Evolutionary conservation across 441 rosid genomes (phyloP).

Genomic region (Erodium moschatum): DNA sequence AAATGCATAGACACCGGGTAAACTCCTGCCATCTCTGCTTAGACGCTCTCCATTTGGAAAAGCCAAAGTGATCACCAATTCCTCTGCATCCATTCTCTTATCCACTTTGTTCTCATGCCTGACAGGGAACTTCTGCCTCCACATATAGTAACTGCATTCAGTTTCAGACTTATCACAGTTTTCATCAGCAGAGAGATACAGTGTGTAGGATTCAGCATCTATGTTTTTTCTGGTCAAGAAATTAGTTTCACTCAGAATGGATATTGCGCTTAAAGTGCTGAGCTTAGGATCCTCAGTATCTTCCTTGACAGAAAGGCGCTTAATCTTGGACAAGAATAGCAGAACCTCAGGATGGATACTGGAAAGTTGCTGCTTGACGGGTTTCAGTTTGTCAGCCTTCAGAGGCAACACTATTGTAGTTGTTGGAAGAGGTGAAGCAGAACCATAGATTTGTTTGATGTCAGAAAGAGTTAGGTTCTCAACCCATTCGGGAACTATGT

Average conservation of each 20-base stretch:
- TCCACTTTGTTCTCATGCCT: conserved; percentile 45
- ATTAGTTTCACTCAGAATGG: conserved; percentile 50
- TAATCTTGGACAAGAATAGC: conserved; percentile 56
- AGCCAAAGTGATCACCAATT: conserved; percentile 62
- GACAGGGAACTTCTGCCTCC: conserved; percentile 67
- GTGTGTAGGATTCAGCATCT: conserved; percentile 57
- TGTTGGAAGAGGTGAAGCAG: conserved; percentile 38
- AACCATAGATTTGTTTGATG: conserved; percentile 41
- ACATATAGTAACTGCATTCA: conserved; percentile 51
- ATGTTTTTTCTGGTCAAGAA: conserved; percentile 49
- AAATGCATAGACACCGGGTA: conserved; percentile 65
- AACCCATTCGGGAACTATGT: conserved; percentile 73
- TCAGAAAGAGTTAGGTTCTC: conserved; percentile 39
- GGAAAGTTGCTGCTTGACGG: conserved; percentile 58
- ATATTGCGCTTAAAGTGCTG: conserved; percentile 36
- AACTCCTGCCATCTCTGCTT: conserved; percentile 28
- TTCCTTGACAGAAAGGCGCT: conserved; percentile 50
- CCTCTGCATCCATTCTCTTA: conserved; percentile 54
- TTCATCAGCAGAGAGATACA: conserved; percentile 41
- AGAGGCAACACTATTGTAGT: conserved; percentile 56
- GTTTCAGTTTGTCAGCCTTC: conserved; percentile 48
- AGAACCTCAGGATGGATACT: conserved; percentile 55
- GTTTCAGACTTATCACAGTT: conserved; percentile 15
- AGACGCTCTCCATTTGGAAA: conserved; percentile 58
- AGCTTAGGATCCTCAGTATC: conserved; percentile 35